phyloP scores from a whole-genome alignment of 2,329 filamentous ascomycete genomes.

The Neocucurbitaria cava region DNA sequence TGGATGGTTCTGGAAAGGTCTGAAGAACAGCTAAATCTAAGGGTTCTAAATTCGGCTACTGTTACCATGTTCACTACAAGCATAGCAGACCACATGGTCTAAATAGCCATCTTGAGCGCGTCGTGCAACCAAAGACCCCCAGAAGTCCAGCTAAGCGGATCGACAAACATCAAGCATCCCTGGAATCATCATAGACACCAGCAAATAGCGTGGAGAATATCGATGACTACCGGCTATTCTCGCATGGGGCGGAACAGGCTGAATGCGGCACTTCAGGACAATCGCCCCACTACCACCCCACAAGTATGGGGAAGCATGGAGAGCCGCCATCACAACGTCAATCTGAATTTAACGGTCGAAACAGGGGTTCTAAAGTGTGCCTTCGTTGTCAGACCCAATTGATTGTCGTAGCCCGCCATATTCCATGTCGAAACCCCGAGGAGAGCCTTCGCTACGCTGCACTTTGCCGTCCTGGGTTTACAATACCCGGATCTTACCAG shows the following conservation, averaged over 20 bases:
- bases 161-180: conserved; percentile 5
- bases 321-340: conserved; percentile 22
- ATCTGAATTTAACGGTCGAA: conserved; percentile 16
- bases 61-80: background rate
- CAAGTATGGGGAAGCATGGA: conserved; percentile 26
- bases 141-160: background rate
- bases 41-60: background rate
- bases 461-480: conserved; percentile 11
- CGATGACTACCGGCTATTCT: conserved; percentile 32
- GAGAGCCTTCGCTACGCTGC: conserved; percentile 5
- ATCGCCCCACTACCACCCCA: conserved; percentile 36
- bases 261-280: conserved; percentile 32
- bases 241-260: conserved; percentile 31
- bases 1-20: background rate
- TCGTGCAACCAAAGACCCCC: background rate
- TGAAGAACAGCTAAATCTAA: conserved; percentile 6
- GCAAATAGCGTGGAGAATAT: conserved; percentile 3
- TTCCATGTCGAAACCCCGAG: conserved; percentile 2
- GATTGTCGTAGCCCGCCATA: background rate
- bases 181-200: background rate
- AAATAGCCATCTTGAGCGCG: conserved; percentile 71
- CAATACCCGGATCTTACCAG: conserved; percentile 11
- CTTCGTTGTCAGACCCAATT: conserved; percentile 12
- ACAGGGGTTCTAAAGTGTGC: conserved; percentile 20
- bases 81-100: conserved; percentile 34